Evolutionary conservation across 257 asterid species (phyloP).

Genomic region (Gentiana macrophylla): DNA sequence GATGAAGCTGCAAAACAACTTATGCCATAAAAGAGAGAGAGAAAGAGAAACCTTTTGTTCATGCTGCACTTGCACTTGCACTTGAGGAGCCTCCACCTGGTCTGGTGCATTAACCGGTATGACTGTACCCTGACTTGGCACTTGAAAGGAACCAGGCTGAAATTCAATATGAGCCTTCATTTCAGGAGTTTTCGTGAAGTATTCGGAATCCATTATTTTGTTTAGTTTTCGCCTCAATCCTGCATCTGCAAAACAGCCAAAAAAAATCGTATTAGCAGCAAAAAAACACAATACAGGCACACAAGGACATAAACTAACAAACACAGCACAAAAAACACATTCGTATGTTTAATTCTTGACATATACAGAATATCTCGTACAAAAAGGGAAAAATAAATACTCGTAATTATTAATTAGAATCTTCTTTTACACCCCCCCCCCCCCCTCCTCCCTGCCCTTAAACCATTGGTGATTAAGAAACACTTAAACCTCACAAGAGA

Average conservation of each 20-base stretch:
- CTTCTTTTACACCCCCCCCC: no score
- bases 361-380: no score
- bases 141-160: constrained; percentile 50
- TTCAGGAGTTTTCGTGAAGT: constrained; percentile 43
- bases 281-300: neutral
- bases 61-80: constrained; percentile 36
- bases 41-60: constrained; percentile 13
- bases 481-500: neutral
- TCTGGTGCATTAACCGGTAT: constrained; percentile 23
- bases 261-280: neutral
- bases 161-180: constrained; percentile 49
- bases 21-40: neutral
- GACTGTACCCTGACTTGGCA: constrained; percentile 33
- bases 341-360: no score
- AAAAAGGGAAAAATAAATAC: no score
- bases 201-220: constrained; percentile 67
- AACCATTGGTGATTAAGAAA: neutral
- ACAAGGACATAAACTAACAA: neutral
- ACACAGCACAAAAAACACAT: no score
- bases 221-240: constrained; percentile 45
- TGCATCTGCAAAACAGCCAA: constrained; percentile 32
- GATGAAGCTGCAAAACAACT: no score
- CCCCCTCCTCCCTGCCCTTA: no score
- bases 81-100: constrained; percentile 27
- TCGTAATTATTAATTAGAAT: no score